A percentile compares a stretch with the other conserved stretches of the same genome.
Conservation (phyloP, 2,329 filamentous ascomycete genomes). For the Zarea fungicola region DNA sequence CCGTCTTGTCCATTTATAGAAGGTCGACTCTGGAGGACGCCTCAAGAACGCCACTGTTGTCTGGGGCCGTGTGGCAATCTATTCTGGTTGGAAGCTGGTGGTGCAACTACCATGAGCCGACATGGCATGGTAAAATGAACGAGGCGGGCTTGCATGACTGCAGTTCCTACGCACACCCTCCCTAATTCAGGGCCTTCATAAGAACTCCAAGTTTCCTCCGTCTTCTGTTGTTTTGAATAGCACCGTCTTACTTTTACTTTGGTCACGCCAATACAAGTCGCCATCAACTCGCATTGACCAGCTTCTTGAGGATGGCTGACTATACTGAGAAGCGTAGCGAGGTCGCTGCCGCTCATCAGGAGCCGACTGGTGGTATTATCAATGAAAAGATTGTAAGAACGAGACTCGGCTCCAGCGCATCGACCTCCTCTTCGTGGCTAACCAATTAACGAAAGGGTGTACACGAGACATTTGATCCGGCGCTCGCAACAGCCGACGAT, state of each 20-base stretch:
- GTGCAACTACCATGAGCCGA: too few species aligned
- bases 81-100: too few species aligned
- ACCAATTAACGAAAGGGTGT: background rate
- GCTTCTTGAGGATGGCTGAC: slow-evolving; percentile 9
- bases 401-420: too few species aligned
- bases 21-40: background rate
- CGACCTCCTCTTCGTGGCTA: background rate
- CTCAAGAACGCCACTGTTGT: background rate
- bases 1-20: slow-evolving; percentile 7
- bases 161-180: too few species aligned
- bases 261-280: background rate
- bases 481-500: slow-evolving; percentile 1
- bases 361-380: background rate
- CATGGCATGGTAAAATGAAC: too few species aligned
- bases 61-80: background rate
- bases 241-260: background rate
- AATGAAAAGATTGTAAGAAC: slow-evolving; percentile 4
- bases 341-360: background rate
- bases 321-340: slow-evolving; percentile 9
- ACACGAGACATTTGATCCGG: background rate
- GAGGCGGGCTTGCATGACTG: too few species aligned
- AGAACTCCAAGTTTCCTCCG: slow-evolving; percentile 1
- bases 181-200: too few species aligned
- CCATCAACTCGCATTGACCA: background rate
- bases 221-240: background rate